These are phyloP conservation scores for Pichia exigua DNA, from an alignment of 805 yeast species.

Conservation along the genomic window DNA sequence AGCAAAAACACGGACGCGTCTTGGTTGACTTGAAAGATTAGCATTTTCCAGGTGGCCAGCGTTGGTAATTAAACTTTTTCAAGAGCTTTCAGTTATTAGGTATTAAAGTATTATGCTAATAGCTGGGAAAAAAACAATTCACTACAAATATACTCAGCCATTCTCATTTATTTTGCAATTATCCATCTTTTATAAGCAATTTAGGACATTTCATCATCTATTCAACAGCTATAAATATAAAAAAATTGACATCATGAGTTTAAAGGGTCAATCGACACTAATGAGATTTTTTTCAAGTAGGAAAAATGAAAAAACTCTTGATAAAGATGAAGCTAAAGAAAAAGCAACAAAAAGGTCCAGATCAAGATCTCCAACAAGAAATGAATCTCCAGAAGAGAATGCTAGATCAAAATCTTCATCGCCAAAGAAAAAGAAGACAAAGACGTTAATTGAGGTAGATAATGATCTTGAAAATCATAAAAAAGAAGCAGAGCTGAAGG, in stretches of 20 bases:
- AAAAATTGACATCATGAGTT: background rate
- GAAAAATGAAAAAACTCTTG: background rate
- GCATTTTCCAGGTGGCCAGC: too few relatives aligned
- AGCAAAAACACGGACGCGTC: background rate
- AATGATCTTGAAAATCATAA: conserved; percentile 15
- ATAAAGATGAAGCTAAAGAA: background rate
- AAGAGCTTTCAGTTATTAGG: background rate
- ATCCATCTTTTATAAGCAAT: background rate
- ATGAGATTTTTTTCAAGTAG: conserved; percentile 12
- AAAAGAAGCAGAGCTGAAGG: conserved; percentile 16
- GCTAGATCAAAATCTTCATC: background rate
- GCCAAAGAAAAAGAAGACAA: conserved; percentile 1
- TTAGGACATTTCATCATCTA: background rate
- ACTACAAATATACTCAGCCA: background rate
- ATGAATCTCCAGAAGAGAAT: background rate
- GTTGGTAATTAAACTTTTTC: too few relatives aligned
- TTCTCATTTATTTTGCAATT: background rate
- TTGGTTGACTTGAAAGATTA: background rate
- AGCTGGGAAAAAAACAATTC: background rate
- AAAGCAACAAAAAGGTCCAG: background rate
- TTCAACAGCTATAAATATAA: too few relatives aligned
- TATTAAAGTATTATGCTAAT: background rate
- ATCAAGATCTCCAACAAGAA: background rate
- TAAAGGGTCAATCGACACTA: conserved; percentile 7
- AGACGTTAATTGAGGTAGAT: conserved; percentile 2